These are phyloP conservation scores for Penicillium sp. DNA, from an alignment of 2,329 filamentous ascomycete species.

Conservation along the genomic window DNA sequence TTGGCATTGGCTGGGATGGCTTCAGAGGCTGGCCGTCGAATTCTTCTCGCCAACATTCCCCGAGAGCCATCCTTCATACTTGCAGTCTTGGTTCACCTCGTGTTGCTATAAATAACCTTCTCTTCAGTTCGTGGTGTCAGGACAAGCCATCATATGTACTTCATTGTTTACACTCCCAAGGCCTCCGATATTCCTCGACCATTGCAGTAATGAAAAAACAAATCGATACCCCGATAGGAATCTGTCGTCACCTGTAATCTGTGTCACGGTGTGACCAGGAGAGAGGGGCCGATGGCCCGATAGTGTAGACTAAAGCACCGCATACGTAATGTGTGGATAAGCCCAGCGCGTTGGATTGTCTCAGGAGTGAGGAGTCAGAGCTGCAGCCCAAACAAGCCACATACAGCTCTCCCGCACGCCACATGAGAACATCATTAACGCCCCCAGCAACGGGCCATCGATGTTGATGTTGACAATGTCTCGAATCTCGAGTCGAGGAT, in stretches of 20 bases:
- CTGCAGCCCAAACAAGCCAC: constrained; percentile 16
- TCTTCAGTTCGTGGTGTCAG: not conserved
- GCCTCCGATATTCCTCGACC: not conserved
- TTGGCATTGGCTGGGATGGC: constrained; percentile 15
- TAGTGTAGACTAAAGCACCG: constrained; percentile 2
- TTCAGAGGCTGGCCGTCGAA: constrained; percentile 2
- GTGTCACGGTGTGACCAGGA: not conserved
- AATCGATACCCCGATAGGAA: not conserved
- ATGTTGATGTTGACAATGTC: not conserved
- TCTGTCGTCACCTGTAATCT: not conserved
- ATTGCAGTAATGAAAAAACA: not conserved
- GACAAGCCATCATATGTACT: too few species aligned
- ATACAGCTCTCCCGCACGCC: constrained; percentile 9
- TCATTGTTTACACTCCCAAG: not conserved
- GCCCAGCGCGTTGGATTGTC: constrained; percentile 4
- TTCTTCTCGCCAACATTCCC: constrained; percentile 7
- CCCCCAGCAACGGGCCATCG: not conserved
- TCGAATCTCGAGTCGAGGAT: not conserved
- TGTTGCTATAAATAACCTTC: not conserved
- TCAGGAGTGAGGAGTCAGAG: constrained; percentile 3
- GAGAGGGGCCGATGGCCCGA: not conserved
- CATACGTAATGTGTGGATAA: constrained; percentile 20
- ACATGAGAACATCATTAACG: constrained; percentile 4
- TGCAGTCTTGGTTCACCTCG: not conserved
- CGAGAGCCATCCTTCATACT: constrained; percentile 11